Base-by-base conservation (phyloP, 2,329 filamentous ascomycete genomes). In the Scortechinia acanthostroma region DNA sequence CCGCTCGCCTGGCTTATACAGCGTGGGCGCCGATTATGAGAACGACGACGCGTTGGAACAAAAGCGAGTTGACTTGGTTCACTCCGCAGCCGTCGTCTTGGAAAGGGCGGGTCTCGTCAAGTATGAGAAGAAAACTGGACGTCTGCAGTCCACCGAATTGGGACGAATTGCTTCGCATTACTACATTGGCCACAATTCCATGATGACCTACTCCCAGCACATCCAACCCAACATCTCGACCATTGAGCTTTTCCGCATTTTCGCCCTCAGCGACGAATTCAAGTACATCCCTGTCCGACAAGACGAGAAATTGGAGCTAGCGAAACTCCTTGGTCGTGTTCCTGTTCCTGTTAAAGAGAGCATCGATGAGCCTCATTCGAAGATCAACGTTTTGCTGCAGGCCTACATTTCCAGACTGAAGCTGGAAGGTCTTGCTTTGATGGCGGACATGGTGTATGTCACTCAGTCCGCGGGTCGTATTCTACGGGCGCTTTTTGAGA, bases 371-470 rank as follows among this genome's bases (percentile, higher is more conserved):
- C 84, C 93, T 1, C 90, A 95, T 52, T 90, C 91, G 47, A 98
- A 98, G 71, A 96, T 98, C 66, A 98, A 98, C 55, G 93, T 98
- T 30, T 77, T 98, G 20, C 73, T 98, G 4, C 93, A 98, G 63
- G 93, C 93, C 2, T 98, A 93, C 59, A 96, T 98, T 48, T 97
- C 91, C 42, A 81, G 93, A 44, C 80, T 98, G 44, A 94, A 91
- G 63, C 78, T 98, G 1, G 91, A 97, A 49, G 93, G 93, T 1
- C 73, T 98, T 46, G 93, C 93, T 2, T 69, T 98, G 49, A 97
- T 98, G 91, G 91, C 93, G 21, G 93, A 98, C 62, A 85, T 98
- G 74, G 93, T 98, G 3, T 98, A 98, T 57, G 91, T 98, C 45
- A 98, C 93, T 2, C 94, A 98, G 60, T 97, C 91, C 20, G 93